Evolutionary conservation across 2,329 filamentous ascomycete genomes (phyloP).

Genomic region (Talaromyces verruculosus): DNA sequence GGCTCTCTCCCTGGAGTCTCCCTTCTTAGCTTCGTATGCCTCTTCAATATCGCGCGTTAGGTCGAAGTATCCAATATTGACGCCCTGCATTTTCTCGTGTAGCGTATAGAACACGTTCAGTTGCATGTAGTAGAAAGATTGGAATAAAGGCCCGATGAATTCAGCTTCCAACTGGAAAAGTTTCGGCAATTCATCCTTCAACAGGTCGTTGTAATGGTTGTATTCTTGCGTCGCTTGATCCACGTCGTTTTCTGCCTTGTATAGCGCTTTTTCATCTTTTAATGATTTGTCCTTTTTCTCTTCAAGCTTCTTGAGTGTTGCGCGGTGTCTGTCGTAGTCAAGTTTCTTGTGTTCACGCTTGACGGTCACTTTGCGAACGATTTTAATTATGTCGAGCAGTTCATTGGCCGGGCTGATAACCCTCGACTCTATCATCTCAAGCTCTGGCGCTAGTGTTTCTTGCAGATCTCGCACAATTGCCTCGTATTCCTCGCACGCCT

Average conservation of each 20-base stretch:
- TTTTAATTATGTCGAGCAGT: conserved; percentile 90
- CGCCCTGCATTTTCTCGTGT: conserved; percentile 95
- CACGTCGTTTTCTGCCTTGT: conserved; percentile 89
- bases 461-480: conserved; percentile 85
- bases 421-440: conserved; percentile 94
- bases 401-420: conserved; percentile 92
- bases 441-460: conserved; percentile 80
- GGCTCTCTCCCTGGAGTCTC: conserved; percentile 81
- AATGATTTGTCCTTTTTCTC: conserved; percentile 96
- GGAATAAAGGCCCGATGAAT: conserved; percentile 95
- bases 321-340: conserved; percentile 86
- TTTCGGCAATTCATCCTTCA: conserved; percentile 93
- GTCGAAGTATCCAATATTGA: conserved; percentile 98
- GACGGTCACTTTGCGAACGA: conserved; percentile 79
- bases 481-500: conserved; percentile 95
- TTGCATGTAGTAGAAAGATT: conserved; percentile 99
- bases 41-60: conserved; percentile 87
- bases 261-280: conserved; percentile 96
- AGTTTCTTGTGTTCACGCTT: conserved; percentile 98
- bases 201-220: conserved; percentile 95
- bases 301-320: conserved; percentile 85
- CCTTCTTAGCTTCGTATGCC: conserved; percentile 84
- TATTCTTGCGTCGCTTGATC: conserved; percentile 93
- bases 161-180: conserved; percentile 86
- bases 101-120: conserved; percentile 98